Base-by-base conservation (phyloP, 129 eudicot species). In the Arctium lappa region DNA sequence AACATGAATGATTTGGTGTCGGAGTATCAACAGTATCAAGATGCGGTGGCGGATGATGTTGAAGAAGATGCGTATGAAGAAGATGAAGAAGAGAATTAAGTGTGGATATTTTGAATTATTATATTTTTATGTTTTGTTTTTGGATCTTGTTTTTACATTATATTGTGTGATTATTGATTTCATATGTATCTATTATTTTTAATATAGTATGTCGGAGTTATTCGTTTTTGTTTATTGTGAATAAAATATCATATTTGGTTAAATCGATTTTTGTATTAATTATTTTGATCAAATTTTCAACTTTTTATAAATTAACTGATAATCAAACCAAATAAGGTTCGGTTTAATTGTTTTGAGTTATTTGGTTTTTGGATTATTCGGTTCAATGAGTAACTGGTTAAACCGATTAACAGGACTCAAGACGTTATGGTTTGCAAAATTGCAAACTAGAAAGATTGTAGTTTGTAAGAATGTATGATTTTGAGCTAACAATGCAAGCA, bases 11-110 rank as follows among this genome's bases (percentile, higher is more conserved):
- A 91, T 73, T 73, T 91, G 91, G 92, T 91, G 74, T 91, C 93
- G 16, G 96, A 91, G 85, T 91, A 91, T 84, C 96, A 91, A 69
- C 96, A 89, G 74, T 91, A 91, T 79, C 95, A 91, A 56, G 95
- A 91, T 80, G 96, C 96, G 0, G 88, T 73, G 65, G 92, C 90
- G 6, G 89, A 88, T 30, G 75, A 83, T 6, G 95, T 81, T 8
- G 87, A 80, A 8, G 84, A 76, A 30, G 89, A 89, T 38, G 91
- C 66, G 72, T 88, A 86, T 8, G 90, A 74, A 38, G 65, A 91
- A 3, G 91, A 81, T 18, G 89, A 71, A 50, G 83, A 50, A 69
- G 80, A 79, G 29, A 63, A 80, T 63, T 86, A 37, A 48, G 13
- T 38, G 1, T 60, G 56, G 22, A 11, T 13, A 3, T 37, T 22